phyloP scores from a whole-genome alignment of 148 eudicot genomes.

The Euryodendron excelsum region DNA sequence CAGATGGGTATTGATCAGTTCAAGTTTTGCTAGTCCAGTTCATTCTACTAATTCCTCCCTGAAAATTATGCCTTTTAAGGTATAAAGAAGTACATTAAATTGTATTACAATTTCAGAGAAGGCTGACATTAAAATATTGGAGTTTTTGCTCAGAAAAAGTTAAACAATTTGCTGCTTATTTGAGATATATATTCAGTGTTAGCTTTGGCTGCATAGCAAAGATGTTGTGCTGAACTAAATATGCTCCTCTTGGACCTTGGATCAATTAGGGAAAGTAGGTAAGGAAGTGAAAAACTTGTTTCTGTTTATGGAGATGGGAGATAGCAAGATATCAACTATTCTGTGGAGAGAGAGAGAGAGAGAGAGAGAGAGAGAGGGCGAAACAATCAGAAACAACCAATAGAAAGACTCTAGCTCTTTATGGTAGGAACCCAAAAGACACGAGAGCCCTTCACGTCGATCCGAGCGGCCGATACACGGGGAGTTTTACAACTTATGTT shows the following conservation, averaged over 20 bases:
- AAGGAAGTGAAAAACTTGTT: not conserved
- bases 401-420: not conserved
- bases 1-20: not conserved
- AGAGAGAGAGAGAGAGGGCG: not conserved
- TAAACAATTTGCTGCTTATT: no score
- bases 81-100: not conserved
- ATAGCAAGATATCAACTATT: no score
- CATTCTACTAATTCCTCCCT: not conserved
- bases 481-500: no score
- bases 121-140: not conserved
- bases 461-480: no score
- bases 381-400: not conserved
- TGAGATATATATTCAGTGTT: no score
- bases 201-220: no score
- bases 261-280: not conserved
- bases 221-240: not conserved
- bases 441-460: no score
- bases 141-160: no score
- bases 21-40: not conserved
- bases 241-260: not conserved
- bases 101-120: not conserved
- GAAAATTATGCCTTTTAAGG: no score
- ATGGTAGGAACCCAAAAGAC: no score
- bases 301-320: not conserved
- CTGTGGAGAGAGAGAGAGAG: not conserved